Conservation (phyloP, 1,284 basidiomycete species). For the Leccinum variabile region DNA sequence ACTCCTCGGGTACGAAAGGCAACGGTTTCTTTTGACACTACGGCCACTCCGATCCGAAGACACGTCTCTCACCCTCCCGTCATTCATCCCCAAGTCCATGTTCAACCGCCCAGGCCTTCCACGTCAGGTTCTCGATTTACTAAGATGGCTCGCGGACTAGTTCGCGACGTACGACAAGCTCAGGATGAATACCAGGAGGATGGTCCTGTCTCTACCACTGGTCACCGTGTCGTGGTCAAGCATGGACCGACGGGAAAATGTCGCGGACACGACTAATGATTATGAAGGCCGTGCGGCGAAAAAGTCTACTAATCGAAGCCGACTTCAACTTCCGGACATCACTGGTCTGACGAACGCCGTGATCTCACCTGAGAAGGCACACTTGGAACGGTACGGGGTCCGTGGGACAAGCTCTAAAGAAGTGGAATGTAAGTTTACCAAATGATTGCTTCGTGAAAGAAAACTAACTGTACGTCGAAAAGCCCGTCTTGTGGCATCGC, state of each 20-base stretch:
- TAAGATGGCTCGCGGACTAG: slow-evolving; percentile 53
- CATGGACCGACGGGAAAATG: slow-evolving; percentile 13
- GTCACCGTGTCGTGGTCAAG: slow-evolving; percentile 12
- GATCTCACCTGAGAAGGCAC: slow-evolving; percentile 61
- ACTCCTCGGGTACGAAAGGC: slow-evolving; percentile 39
- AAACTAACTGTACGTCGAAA: slow-evolving; percentile 5
- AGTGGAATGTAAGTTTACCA: slow-evolving; percentile 50
- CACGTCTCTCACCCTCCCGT: slow-evolving; percentile 31
- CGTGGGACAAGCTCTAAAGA: slow-evolving; percentile 49
- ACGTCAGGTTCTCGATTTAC: slow-evolving; percentile 54
- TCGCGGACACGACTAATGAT: slow-evolving; percentile 15
- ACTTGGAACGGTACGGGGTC: slow-evolving; percentile 51
- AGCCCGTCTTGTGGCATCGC: slow-evolving; percentile 58
- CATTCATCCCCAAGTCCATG: slow-evolving; percentile 47
- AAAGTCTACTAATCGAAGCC: slow-evolving; percentile 30
- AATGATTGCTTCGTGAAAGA: slow-evolving; percentile 10
- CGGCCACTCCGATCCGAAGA: slow-evolving; percentile 30
- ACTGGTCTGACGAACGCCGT: slow-evolving; percentile 77
- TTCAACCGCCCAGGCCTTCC: slow-evolving; percentile 60
- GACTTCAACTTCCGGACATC: slow-evolving; percentile 69
- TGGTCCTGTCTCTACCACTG: background rate
- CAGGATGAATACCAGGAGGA: slow-evolving; percentile 23
- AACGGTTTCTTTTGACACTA: slow-evolving; percentile 36
- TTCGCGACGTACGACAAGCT: slow-evolving; percentile 53
- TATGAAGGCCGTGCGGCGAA: slow-evolving; percentile 16